Conservation (phyloP, 768 basidiomycete genomes). For the Thelephora aurantiotincta region DNA sequence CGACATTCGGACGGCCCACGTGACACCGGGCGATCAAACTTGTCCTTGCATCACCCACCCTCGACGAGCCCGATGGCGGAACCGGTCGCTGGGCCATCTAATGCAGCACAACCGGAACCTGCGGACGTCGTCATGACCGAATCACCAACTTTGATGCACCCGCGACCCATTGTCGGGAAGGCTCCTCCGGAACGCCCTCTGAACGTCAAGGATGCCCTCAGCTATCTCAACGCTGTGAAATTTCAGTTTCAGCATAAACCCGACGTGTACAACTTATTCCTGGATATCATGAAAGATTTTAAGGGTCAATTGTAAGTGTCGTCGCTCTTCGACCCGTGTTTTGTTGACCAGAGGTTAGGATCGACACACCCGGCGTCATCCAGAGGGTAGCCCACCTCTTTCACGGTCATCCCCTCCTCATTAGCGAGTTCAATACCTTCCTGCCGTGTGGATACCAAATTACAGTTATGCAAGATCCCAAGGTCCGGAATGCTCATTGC, state of each 20-base stretch:
- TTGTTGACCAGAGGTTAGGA: constrained; percentile 34
- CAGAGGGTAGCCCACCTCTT: constrained; percentile 90
- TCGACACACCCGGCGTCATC: constrained; percentile 97
- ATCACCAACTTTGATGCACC: too few species aligned
- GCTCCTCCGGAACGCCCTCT: constrained; percentile 25
- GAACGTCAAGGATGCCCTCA: constrained; percentile 48
- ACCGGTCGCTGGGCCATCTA: too few species aligned
- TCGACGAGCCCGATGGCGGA: too few species aligned
- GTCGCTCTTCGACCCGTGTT: neutral
- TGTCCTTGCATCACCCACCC: too few species aligned
- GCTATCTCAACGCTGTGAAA: constrained; percentile 54
- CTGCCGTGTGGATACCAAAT: constrained; percentile 91
- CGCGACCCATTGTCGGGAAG: too few species aligned
- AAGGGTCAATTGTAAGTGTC: constrained; percentile 42
- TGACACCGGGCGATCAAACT: too few species aligned
- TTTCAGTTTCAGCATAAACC: constrained; percentile 42
- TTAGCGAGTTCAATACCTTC: constrained; percentile 98
- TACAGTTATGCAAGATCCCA: constrained; percentile 55
- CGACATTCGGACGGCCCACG: too few species aligned
- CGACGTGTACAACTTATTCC: constrained; percentile 47
- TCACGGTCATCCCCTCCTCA: constrained; percentile 76
- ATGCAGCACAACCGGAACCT: too few species aligned
- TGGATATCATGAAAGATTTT: constrained; percentile 69
- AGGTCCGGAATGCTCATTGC: constrained; percentile 32
- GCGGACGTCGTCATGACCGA: too few species aligned